These are phyloP conservation scores for Neonectria neomacrospora DNA, from an alignment of 2,329 filamentous ascomycete species.

Conservation along the genomic window DNA sequence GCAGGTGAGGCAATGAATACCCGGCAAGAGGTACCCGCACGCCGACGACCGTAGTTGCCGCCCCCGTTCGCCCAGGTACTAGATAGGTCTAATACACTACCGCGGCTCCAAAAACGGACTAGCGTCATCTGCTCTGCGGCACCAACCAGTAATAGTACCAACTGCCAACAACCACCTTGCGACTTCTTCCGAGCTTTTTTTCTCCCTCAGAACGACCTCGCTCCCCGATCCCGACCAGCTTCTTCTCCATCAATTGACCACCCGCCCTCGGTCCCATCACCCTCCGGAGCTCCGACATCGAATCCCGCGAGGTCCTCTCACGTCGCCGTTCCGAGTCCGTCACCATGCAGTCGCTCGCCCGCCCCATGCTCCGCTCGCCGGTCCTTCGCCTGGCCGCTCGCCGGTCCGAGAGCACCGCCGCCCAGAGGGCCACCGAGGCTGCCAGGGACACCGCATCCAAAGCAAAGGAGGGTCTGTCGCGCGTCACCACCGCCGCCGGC, in stretches of 20 bases:
- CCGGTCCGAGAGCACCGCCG: constrained; percentile 70
- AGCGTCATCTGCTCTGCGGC: constrained; percentile 42
- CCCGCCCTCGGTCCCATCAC: constrained; percentile 41
- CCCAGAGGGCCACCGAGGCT: constrained; percentile 59
- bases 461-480: constrained; percentile 84
- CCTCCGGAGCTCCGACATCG: constrained; percentile 44
- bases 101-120: constrained; percentile 45
- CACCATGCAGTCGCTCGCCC: constrained; percentile 52
- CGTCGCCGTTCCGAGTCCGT: constrained; percentile 43
- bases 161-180: constrained; percentile 46
- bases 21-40: constrained; percentile 12
- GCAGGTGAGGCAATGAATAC: background rate
- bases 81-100: too few species aligned
- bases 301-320: constrained; percentile 40
- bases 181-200: constrained; percentile 63
- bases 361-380: constrained; percentile 59
- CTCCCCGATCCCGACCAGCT: constrained; percentile 41
- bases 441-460: constrained; percentile 62
- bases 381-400: constrained; percentile 60
- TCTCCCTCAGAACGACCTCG: constrained; percentile 50
- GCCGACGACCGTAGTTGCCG: constrained; percentile 23
- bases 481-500: constrained; percentile 82
- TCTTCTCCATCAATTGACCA: constrained; percentile 53
- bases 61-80: constrained; percentile 33
- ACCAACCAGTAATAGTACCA: constrained; percentile 32